Conservation (phyloP, 2,329 filamentous ascomycete species). For the Xylariaceae sp. region DNA sequence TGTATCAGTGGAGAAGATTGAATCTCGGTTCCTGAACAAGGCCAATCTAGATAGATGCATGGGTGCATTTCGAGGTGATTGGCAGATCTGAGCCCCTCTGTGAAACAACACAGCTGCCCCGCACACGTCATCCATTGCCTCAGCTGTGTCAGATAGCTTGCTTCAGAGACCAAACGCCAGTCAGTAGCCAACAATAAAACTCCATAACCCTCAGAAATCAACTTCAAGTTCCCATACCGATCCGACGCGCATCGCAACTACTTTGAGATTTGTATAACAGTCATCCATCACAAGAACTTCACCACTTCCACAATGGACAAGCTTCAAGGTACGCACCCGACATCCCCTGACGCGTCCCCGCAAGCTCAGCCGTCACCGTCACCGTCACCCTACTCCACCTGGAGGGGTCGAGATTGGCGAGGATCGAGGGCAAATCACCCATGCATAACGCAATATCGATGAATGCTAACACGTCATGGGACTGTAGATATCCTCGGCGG, state of each 20-base stretch:
- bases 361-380: slow-evolving; percentile 9
- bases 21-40: too few species aligned
- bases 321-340: slow-evolving; percentile 14
- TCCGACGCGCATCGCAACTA: not conserved
- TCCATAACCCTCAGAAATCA: slow-evolving; percentile 9
- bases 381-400: slow-evolving; percentile 12
- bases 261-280: not conserved
- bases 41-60: too few species aligned
- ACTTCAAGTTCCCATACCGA: not conserved
- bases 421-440: not conserved
- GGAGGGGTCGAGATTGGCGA: not conserved
- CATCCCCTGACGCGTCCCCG: not conserved
- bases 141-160: slow-evolving; percentile 6
- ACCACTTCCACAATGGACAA: slow-evolving; percentile 14
- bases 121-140: slow-evolving; percentile 28
- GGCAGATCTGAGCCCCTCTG: too few species aligned
- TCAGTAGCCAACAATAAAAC: slow-evolving; percentile 9
- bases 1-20: too few species aligned
- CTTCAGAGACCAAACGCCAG: too few species aligned
- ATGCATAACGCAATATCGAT: not conserved
- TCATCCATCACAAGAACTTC: not conserved
- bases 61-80: too few species aligned
- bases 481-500: slow-evolving; percentile 15
- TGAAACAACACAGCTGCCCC: slow-evolving; percentile 15
- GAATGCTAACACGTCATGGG: slow-evolving; percentile 9